These are phyloP conservation scores for Candida alai DNA, from an alignment of 805 yeast genomes.

Conservation along the genomic window DNA sequence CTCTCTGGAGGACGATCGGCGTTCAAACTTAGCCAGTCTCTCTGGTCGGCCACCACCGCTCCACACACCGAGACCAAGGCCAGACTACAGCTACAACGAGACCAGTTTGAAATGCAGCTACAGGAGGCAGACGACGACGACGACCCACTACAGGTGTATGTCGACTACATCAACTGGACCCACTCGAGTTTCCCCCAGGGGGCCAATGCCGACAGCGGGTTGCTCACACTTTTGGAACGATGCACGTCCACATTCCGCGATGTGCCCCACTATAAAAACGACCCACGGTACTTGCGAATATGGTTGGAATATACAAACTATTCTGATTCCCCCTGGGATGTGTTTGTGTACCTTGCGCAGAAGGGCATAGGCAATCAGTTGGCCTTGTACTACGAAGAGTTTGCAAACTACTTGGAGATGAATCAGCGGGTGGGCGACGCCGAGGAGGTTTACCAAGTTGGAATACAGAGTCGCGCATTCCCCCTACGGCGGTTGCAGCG, in stretches of 20 bases:
- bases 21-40: conserved; percentile 44
- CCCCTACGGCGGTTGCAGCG: conserved; percentile 45
- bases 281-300: conserved; percentile 70
- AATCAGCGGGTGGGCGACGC: conserved; percentile 52
- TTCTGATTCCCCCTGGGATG: conserved; percentile 65
- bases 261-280: conserved; percentile 67
- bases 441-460: conserved; percentile 52
- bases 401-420: conserved; percentile 60
- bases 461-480: conserved; percentile 58
- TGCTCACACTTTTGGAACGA: conserved; percentile 61
- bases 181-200: conserved; percentile 61
- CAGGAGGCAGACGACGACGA: conserved; percentile 57
- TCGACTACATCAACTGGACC: conserved; percentile 77
- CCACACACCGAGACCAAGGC: conserved; percentile 21
- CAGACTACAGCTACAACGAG: conserved; percentile 31
- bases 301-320: conserved; percentile 78
- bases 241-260: conserved; percentile 70
- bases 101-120: conserved; percentile 48
- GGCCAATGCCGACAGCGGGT: conserved; percentile 56
- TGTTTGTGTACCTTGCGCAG: conserved; percentile 66
- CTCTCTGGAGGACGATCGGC: conserved; percentile 68
- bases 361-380: conserved; percentile 66
- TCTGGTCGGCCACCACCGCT: conserved; percentile 16
- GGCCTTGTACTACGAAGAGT: conserved; percentile 75
- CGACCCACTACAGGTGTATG: conserved; percentile 75